A percentile compares a stretch with the other conserved stretches of the same genome.
These are phyloP conservation scores for Dillenia suffruticosa DNA, from an alignment of 164 flowering plant genomes.

Conservation along the genomic window DNA sequence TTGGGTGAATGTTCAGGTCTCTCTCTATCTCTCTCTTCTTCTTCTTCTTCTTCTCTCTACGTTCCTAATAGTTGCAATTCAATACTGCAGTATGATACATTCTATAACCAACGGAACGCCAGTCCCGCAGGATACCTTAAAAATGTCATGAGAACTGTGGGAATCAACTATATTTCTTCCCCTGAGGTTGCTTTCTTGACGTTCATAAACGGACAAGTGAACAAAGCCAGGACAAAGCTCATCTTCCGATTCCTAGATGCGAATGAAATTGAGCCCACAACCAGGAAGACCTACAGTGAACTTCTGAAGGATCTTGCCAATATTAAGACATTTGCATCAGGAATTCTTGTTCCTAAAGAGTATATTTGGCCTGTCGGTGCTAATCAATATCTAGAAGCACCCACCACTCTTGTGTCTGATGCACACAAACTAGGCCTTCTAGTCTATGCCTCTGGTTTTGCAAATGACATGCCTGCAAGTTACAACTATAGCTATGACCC, in stretches of 20 bases:
- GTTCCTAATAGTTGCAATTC: not conserved
- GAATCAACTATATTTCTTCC: constrained; percentile 57
- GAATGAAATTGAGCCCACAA: constrained; percentile 63
- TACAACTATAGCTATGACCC: constrained; percentile 90
- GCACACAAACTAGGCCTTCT: constrained; percentile 79
- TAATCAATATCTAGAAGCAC: constrained; percentile 37
- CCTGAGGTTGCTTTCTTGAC: constrained; percentile 80
- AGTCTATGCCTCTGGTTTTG: constrained; percentile 77
- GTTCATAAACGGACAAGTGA: constrained; percentile 28
- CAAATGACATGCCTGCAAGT: constrained; percentile 59
- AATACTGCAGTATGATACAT: constrained; percentile 53
- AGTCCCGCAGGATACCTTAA: constrained; percentile 25
- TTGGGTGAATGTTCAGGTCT: constrained; percentile 84
- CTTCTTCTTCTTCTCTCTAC: not conserved
- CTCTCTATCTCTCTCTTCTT: not conserved
- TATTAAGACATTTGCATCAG: constrained; percentile 66
- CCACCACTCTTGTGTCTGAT: constrained; percentile 66
- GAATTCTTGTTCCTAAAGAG: constrained; percentile 78
- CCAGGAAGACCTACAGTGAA: constrained; percentile 44
- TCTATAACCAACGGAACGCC: constrained; percentile 49
- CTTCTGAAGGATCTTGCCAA: constrained; percentile 41
- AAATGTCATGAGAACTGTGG: constrained; percentile 8
- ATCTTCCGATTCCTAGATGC: constrained; percentile 43
- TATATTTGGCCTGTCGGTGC: constrained; percentile 64
- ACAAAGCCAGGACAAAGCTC: constrained; percentile 44